A percentile compares a stretch with the other conserved stretches of the same genome.
These are phyloP conservation scores for Cyberlindnera meyerae DNA, from an alignment of 805 yeast genomes.

Conservation along the genomic window DNA sequence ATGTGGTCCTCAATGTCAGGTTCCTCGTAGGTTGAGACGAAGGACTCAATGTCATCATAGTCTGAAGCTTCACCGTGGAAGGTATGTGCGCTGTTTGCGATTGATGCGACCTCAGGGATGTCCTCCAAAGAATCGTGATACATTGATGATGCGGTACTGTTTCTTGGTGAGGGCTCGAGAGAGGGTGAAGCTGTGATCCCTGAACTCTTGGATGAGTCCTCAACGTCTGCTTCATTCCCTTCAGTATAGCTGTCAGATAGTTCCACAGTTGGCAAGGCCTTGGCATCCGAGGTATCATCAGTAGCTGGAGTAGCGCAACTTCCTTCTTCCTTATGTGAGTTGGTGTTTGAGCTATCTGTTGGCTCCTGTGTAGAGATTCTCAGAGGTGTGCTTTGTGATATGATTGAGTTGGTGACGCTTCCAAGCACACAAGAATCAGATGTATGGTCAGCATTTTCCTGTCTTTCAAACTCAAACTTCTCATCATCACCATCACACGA, in stretches of 20 bases:
- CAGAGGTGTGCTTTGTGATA: conserved; percentile 17
- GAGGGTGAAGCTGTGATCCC: no score
- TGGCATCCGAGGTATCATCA: no score
- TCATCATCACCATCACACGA: conserved; percentile 16
- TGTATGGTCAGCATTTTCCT: conserved; percentile 6
- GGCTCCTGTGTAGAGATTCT: no score
- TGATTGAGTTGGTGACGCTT: no score
- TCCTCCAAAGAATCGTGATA: conserved; percentile 5
- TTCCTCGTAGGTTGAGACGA: conserved; percentile 25
- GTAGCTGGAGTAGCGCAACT: no score
- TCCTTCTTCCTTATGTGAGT: no score
- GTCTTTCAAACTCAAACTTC: conserved; percentile 14
- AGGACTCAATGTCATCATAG: conserved; percentile 26
- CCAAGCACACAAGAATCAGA: no score
- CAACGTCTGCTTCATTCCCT: conserved; percentile 1
- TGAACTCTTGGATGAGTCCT: background rate
- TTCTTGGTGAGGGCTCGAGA: no score
- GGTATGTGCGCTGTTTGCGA: background rate
- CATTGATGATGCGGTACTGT: background rate
- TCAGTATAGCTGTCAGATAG: no score
- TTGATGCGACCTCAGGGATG: background rate
- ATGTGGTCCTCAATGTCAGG: conserved; percentile 7
- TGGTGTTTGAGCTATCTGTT: no score
- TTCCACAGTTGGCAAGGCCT: no score
- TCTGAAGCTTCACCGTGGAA: conserved; percentile 1